Evolutionary conservation across 169 alveolate genomes (phyloP).

Genomic region (Eimeria sp.): DNA sequence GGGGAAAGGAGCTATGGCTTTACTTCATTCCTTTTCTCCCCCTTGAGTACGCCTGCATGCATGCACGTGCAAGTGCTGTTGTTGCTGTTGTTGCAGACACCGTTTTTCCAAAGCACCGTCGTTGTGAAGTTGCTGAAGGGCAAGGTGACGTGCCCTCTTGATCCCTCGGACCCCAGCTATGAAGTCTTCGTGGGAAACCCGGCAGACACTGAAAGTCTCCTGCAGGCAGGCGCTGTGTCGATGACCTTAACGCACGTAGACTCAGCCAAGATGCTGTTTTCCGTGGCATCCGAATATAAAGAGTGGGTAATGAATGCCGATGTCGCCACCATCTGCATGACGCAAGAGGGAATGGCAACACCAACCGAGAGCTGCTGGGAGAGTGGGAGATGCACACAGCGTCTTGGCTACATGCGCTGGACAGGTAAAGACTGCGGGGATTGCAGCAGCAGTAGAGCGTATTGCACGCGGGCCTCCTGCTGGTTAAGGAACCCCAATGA

Average conservation of each 20-base stretch:
- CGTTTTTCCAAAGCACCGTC: constrained; percentile 28
- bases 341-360: constrained; percentile 24
- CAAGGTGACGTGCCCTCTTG: not conserved
- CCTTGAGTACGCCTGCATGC: not conserved
- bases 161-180: constrained; percentile 12
- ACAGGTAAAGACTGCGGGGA: constrained; percentile 6
- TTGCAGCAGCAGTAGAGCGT: not conserved
- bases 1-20: not conserved
- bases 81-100: constrained; percentile 13
- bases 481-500: not conserved
- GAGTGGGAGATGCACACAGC: constrained; percentile 32
- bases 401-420: constrained; percentile 70
- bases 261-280: not conserved
- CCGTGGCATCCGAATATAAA: not conserved
- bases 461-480: not conserved
- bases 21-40: not conserved
- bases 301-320: constrained; percentile 22
- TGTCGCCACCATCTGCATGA: constrained; percentile 52
- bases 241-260: constrained; percentile 26
- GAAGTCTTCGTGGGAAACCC: constrained; percentile 16
- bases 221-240: constrained; percentile 1
- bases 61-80: not conserved
- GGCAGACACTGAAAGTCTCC: not conserved
- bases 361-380: constrained; percentile 46
- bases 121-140: constrained; percentile 64